phyloP scores from a whole-genome alignment of 495 filamentous ascomycete species.

The Aspergillus bridgeri region DNA sequence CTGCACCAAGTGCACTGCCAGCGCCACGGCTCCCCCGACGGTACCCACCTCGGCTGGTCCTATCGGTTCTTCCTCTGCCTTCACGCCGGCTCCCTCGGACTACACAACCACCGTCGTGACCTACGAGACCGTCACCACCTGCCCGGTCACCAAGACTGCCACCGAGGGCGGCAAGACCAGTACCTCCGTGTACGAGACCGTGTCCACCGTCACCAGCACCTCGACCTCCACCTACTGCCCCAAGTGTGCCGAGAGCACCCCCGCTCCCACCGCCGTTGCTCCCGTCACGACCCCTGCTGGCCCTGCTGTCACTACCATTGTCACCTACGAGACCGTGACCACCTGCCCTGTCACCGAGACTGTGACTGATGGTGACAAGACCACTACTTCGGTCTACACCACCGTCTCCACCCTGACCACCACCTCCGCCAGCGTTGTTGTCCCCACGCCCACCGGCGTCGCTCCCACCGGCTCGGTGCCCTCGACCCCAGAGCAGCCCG shows the following conservation, averaged over 20 bases:
- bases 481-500: constrained; percentile 19
- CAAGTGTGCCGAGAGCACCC: neutral
- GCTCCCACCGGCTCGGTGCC: constrained; percentile 17
- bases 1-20: constrained; percentile 32
- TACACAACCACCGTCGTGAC: constrained; percentile 25
- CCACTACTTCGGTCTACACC: constrained; percentile 28
- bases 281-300: neutral
- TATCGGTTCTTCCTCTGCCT: constrained; percentile 30
- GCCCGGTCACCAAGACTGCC: constrained; percentile 32
- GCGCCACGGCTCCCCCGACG: constrained; percentile 9
- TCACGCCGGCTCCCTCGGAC: constrained; percentile 22
- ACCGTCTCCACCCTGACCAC: constrained; percentile 28
- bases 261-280: neutral
- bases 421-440: constrained; percentile 17
- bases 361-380: constrained; percentile 26
- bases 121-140: constrained; percentile 27
- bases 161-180: constrained; percentile 27
- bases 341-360: constrained; percentile 31
- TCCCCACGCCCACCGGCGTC: constrained; percentile 18
- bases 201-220: constrained; percentile 23
- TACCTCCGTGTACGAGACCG: constrained; percentile 30
- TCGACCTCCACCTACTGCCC: constrained; percentile 29
- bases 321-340: constrained; percentile 29
- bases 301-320: constrained; percentile 13
- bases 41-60: constrained; percentile 30